Percentiles rank a stretch among this genome's conserved stretches.
Evolutionary conservation across 129 eudicot genomes (phyloP).

Genomic region (Artemisia annua): DNA sequence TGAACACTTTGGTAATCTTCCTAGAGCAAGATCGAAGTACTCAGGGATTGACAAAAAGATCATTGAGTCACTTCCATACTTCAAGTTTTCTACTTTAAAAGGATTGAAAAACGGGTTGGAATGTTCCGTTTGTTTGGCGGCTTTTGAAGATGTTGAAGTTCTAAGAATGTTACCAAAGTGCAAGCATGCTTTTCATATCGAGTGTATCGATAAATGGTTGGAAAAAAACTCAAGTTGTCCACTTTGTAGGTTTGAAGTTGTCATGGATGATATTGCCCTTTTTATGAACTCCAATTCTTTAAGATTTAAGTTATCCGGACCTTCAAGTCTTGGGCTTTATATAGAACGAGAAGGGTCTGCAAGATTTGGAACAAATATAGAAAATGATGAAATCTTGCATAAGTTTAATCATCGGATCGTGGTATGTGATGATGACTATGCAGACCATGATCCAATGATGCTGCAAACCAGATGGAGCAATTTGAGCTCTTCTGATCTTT

Average conservation of each 20-base stretch:
- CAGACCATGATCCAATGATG: conserved; percentile 25
- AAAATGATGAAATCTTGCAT: conserved; percentile 38
- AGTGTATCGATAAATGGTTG: conserved; percentile 80
- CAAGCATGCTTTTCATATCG: conserved; percentile 74
- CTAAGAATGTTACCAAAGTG: conserved; percentile 75
- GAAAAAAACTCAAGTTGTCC: conserved; percentile 83
- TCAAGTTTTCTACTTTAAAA: conserved; percentile 57
- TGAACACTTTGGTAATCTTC: conserved; percentile 30
- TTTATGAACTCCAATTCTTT: conserved; percentile 43
- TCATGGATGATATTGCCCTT: conserved; percentile 45
- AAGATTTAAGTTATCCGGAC: conserved; percentile 45
- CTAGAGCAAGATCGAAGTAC: conserved; percentile 35
- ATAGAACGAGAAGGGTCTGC: conserved; percentile 65
- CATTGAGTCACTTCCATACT: conserved; percentile 69
- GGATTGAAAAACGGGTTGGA: conserved; percentile 72
- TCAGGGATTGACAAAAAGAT: conserved; percentile 63
- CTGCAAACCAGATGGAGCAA: conserved; percentile 64
- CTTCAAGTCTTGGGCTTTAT: conserved; percentile 47
- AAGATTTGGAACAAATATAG: conserved; percentile 43
- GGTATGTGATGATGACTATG: conserved; percentile 33
- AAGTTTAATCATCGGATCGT: conserved; percentile 67
- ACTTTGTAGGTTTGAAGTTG: conserved; percentile 60
- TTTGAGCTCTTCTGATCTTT: conserved; percentile 71
- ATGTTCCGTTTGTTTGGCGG: conserved; percentile 76
- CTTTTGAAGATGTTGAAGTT: conserved; percentile 60